Evolutionary conservation across 139 green algal species (phyloP).

Genomic region (Auxenochlorella protothecoides): DNA sequence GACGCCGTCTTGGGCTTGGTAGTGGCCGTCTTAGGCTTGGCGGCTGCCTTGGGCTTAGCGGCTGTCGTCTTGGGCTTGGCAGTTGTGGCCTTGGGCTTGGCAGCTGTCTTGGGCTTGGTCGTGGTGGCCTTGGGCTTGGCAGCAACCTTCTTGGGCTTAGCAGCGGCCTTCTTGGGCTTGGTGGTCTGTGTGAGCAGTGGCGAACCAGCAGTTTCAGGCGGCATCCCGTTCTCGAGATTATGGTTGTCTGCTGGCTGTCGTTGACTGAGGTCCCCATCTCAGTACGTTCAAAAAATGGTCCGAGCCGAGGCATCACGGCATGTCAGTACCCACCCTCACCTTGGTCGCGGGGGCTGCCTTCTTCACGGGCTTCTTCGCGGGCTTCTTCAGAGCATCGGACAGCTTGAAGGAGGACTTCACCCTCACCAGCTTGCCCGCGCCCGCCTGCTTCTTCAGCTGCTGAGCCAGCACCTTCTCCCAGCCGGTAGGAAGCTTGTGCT

Average conservation of each 20-base stretch:
- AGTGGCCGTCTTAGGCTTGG: constrained; percentile 12
- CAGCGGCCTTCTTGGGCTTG: constrained; percentile 5
- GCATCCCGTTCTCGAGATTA: too few relatives aligned
- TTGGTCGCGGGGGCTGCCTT: not conserved
- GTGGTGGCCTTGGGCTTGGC: constrained; percentile 25
- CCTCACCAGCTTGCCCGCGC: constrained; percentile 45
- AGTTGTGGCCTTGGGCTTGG: not conserved
- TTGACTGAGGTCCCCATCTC: too few relatives aligned
- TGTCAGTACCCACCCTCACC: too few relatives aligned
- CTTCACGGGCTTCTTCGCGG: constrained; percentile 7
- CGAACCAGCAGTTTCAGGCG: too few relatives aligned
- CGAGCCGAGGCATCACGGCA: too few relatives aligned
- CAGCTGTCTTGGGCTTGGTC: constrained; percentile 12
- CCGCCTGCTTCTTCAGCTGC: constrained; percentile 41
- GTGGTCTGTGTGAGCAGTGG: not conserved
- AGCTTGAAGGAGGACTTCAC: constrained; percentile 57
- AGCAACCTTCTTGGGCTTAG: constrained; percentile 9
- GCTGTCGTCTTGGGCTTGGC: constrained; percentile 4
- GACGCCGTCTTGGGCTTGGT: constrained; percentile 26
- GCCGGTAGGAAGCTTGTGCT: constrained; percentile 38
- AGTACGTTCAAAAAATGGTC: too few relatives aligned
- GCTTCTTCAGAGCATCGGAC: constrained; percentile 38
- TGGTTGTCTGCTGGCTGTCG: too few relatives aligned
- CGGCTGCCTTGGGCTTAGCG: constrained; percentile 18
- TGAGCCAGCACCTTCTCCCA: constrained; percentile 42